These are phyloP conservation scores for Phlebiopsis flavidoalba DNA, from an alignment of 768 basidiomycete species.

Conservation along the genomic window DNA sequence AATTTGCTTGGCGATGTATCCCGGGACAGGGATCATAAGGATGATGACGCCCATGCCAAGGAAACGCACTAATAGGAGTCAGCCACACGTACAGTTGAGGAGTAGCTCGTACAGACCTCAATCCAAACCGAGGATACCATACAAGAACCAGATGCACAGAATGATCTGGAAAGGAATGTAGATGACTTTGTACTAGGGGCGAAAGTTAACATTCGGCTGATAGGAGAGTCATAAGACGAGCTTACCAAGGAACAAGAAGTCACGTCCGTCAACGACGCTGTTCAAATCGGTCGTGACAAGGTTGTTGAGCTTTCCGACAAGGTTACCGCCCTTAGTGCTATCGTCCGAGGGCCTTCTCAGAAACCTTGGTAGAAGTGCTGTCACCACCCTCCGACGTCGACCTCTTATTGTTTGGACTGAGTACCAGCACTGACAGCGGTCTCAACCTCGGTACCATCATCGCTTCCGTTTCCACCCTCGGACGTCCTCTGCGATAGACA, in stretches of 20 bases:
- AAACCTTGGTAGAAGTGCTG: not conserved
- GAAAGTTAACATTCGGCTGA: not conserved
- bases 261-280: conserved; percentile 16
- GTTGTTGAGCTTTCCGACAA: conserved; percentile 77
- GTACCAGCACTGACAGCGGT: conserved; percentile 13
- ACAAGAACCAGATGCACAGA: conserved; percentile 33
- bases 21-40: conserved; percentile 40
- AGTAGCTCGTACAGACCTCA: conserved; percentile 6
- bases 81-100: conserved; percentile 7
- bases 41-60: conserved; percentile 35
- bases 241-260: conserved; percentile 16
- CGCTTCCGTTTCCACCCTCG: not conserved
- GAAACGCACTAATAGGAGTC: conserved; percentile 22
- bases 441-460: conserved; percentile 10
- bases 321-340: conserved; percentile 33
- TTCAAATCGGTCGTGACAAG: conserved; percentile 60
- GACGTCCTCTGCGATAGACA: conserved; percentile 11
- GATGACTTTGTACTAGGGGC: conserved; percentile 2
- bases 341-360: not conserved
- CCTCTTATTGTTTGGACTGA: conserved; percentile 14
- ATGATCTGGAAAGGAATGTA: conserved; percentile 26
- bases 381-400: conserved; percentile 3
- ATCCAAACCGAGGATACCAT: conserved; percentile 20
- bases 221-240: not conserved
- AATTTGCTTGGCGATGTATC: conserved; percentile 32